These are phyloP conservation scores for Mucor irregularis DNA, from an alignment of 371 early-diverging fungal species.

Conservation along the genomic window DNA sequence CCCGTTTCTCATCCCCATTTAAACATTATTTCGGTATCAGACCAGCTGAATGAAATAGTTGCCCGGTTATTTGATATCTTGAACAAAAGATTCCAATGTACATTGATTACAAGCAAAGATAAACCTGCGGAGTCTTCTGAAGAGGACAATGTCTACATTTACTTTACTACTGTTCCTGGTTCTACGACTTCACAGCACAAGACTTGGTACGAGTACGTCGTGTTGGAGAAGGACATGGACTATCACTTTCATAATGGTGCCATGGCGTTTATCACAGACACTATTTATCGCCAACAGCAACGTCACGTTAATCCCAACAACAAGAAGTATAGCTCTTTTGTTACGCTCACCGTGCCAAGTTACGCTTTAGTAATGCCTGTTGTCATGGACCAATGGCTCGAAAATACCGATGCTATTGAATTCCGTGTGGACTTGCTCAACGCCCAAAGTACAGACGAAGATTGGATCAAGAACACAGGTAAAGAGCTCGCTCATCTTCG, in stretches of 20 bases:
- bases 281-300: not conserved
- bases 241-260: not conserved
- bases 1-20: not conserved
- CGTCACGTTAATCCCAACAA: constrained; percentile 4
- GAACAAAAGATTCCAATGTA: not conserved
- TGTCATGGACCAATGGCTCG: constrained; percentile 53
- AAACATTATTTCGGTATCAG: not conserved
- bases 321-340: constrained; percentile 58
- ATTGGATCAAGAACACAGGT: constrained; percentile 24
- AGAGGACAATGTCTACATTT: not conserved
- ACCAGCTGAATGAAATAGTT: not conserved
- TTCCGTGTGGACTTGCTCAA: constrained; percentile 85
- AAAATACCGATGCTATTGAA: constrained; percentile 84
- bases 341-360: constrained; percentile 51
- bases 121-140: not conserved
- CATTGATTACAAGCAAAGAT: not conserved
- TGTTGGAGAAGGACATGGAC: not conserved
- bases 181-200: not conserved
- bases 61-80: not conserved
- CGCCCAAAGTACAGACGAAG: constrained; percentile 1
- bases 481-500: constrained; percentile 25
- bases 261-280: not conserved
- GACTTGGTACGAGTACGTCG: not conserved
- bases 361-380: constrained; percentile 21
- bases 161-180: constrained; percentile 1